Conservation (phyloP, 345 rosid species). For the Citrus inodora region DNA sequence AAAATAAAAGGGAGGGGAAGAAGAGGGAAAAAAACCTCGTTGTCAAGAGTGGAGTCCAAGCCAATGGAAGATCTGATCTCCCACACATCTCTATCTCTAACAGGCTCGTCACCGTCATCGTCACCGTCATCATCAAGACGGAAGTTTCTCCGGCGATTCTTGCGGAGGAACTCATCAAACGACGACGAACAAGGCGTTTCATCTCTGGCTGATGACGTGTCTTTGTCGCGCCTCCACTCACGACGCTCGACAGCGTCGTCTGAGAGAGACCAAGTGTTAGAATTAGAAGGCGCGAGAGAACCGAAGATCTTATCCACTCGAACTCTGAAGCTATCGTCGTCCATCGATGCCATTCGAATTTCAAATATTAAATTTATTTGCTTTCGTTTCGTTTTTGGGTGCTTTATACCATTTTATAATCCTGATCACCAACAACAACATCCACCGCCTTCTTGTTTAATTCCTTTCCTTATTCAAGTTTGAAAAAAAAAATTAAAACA, state of each 20-base stretch:
- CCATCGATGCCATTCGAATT: conserved; percentile 24
- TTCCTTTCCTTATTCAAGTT: no score
- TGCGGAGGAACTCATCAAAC: conserved; percentile 35
- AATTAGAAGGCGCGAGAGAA: conserved; percentile 21
- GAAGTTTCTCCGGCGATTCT: conserved; percentile 16
- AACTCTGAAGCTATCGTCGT: conserved; percentile 37
- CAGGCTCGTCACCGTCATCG: conserved; percentile 19
- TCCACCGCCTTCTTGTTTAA: no score
- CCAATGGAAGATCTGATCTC: conserved; percentile 72
- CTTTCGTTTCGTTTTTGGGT: no score
- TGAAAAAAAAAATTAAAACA: no score
- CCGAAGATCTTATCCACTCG: conserved; percentile 61
- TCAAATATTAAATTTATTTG: neutral
- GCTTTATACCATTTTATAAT: no score
- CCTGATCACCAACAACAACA: no score
- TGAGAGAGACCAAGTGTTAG: conserved; percentile 43
- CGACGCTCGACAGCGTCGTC: conserved; percentile 39
- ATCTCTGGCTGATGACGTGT: conserved; percentile 36
- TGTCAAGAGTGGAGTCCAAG: conserved; percentile 71
- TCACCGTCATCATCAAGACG: conserved; percentile 28
- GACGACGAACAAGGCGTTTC: conserved; percentile 51
- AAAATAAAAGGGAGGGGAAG: neutral
- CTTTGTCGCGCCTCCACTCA: conserved; percentile 24
- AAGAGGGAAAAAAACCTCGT: conserved; percentile 45
- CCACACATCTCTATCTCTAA: conserved; percentile 46